Evolutionary conservation across 23 red algal species (phyloP), one percentile per base, ranked within the genome.

Genomic region (Gracilaria domingensis): DNA sequence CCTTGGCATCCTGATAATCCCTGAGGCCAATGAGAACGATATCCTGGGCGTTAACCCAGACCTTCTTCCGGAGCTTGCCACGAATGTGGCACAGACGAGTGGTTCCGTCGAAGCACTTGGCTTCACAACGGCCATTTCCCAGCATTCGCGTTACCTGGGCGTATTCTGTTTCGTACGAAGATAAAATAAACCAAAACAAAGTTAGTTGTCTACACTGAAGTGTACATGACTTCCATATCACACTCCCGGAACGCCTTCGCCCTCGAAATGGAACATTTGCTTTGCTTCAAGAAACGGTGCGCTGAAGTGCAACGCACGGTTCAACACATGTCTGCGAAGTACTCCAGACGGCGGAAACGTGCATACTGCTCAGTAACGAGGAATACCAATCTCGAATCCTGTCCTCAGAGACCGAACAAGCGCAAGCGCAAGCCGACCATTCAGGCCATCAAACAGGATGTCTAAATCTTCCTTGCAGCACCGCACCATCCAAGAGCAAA

Each of bases 11-110:
- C 86, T 99, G 97, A 79, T 91, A 99, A 30, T 99, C 97, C 35
- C 97, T 92, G 38, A 99, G 91, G 26, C 97, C 97, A 20, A 99
- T 82, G 23, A 99, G 91, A 34, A 99, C 97, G 83, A 99, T 96
- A 72, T 99, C 97, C 66, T 95, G 94, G 1, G 89, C 89, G 51
- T 96, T 96, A 23, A 99, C 92, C 97, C 97, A 99, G 17, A 99
- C 97, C 81, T 99, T 99, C 61, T 99, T 99, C 36, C 97, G 88
- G 66, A 99, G 81, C 81, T 99, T 99, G 26, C 97, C 97, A 56
- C 97, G 94, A 54, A 99, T 99, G 34, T 99, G 97, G 12, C 97
- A 95, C n/a, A 99, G 72, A 29, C 97, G 83, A 65, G 88, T 95
- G 32, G 77, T 81, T 23, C 94, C 94, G 66, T 99, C 97, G 72